Evolutionary conservation across 2,329 filamentous ascomycete genomes (phyloP).

Genomic region (Aspergillus tamarii): DNA sequence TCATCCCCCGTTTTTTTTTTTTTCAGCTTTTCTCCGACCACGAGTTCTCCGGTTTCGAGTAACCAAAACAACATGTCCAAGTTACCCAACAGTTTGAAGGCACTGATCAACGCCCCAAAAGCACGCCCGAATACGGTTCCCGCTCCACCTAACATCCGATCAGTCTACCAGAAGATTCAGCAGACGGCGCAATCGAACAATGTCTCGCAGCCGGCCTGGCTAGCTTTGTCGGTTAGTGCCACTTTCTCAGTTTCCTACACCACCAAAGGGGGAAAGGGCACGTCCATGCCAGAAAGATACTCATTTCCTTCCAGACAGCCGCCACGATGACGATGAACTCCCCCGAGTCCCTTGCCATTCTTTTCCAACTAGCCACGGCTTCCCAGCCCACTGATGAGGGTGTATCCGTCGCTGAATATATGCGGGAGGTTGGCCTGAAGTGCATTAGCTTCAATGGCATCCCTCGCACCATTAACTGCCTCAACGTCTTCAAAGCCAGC

Average conservation of each 20-base stretch:
- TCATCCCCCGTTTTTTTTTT: background rate
- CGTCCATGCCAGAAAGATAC: background rate
- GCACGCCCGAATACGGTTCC: conserved; percentile 67
- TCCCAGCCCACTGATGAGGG: conserved; percentile 29
- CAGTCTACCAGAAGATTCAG: conserved; percentile 67
- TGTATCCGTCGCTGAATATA: conserved; percentile 42
- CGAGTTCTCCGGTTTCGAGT: background rate
- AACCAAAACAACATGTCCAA: conserved; percentile 64
- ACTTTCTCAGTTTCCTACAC: background rate
- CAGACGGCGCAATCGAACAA: conserved; percentile 64
- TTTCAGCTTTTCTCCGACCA: background rate
- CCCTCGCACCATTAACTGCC: conserved; percentile 80
- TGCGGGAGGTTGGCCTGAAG: conserved; percentile 52
- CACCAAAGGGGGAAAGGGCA: background rate
- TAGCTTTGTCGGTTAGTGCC: conserved; percentile 63
- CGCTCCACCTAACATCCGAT: conserved; percentile 64
- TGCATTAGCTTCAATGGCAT: conserved; percentile 59
- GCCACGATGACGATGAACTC: conserved; percentile 87
- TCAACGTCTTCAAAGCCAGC: conserved; percentile 69
- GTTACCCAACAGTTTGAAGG: conserved; percentile 71
- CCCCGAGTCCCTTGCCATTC: conserved; percentile 69
- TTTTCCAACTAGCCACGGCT: conserved; percentile 55
- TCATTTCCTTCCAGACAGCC: conserved; percentile 64
- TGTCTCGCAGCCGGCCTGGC: conserved; percentile 67
- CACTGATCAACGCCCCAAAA: conserved; percentile 71